Conservation (phyloP, 1,284 basidiomycete genomes). For the Microstroma glucosiphilum region DNA sequence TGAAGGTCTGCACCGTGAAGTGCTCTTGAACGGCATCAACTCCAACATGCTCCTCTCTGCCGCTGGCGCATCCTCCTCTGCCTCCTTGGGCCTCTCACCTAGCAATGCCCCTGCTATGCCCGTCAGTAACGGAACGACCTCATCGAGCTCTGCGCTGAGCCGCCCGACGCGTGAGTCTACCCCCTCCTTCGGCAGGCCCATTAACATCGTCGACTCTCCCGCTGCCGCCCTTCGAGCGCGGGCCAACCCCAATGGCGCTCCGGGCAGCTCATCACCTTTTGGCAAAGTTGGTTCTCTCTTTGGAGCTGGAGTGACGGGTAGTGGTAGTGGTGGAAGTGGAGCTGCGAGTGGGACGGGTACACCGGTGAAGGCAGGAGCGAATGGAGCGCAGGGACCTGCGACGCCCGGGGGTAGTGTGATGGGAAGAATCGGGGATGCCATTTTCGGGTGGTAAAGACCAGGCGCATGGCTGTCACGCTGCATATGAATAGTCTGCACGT, state of each 20-base stretch:
- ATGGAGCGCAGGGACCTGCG: neutral
- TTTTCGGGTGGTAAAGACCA: constrained; percentile 12
- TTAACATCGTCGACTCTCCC: constrained; percentile 9
- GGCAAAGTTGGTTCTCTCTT: neutral
- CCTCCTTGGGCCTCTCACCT: neutral
- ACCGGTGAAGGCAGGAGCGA: neutral
- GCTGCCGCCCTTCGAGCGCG: constrained; percentile 3
- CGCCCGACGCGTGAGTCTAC: constrained; percentile 2
- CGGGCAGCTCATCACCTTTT: constrained; percentile 3
- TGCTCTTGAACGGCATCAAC: constrained; percentile 8
- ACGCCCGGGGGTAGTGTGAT: constrained; percentile 7
- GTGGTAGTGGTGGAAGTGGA: neutral
- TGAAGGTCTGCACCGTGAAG: constrained; percentile 5
- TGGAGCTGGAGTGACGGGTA: neutral
- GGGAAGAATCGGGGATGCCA: constrained; percentile 12
- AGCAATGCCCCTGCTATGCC: neutral
- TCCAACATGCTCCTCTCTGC: neutral
- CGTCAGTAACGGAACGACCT: neutral
- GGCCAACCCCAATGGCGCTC: neutral
- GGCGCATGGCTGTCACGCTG: neutral
- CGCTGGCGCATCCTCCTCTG: neutral
- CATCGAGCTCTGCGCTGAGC: neutral
- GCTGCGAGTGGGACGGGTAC: constrained; percentile 2
- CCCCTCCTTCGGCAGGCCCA: constrained; percentile 9
- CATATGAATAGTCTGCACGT: no score